phyloP scores from a whole-genome alignment of 2,329 filamentous ascomycete species.

The Colletotrichum neosansevieriae region DNA sequence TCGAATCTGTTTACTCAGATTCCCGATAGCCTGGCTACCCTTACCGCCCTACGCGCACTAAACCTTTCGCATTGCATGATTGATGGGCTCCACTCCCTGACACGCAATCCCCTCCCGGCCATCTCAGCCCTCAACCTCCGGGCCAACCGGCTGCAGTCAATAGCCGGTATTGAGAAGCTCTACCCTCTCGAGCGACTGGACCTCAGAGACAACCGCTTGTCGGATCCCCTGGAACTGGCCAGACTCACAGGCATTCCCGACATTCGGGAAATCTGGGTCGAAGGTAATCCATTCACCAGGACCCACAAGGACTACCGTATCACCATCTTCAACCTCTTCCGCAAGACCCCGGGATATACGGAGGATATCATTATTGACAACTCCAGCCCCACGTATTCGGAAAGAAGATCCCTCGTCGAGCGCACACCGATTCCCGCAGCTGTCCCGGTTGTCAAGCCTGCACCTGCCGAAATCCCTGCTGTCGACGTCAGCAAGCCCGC shows the following conservation, averaged over 20 bases:
- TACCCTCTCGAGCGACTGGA: slow-evolving; percentile 91
- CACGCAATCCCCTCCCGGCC: slow-evolving; percentile 87
- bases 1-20: slow-evolving; percentile 94
- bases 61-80: slow-evolving; percentile 99
- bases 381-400: slow-evolving; percentile 83
- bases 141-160: slow-evolving; percentile 85
- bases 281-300: slow-evolving; percentile 91
- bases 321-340: slow-evolving; percentile 96
- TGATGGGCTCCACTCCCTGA: slow-evolving; percentile 88
- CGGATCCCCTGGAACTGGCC: slow-evolving; percentile 92
- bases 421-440: slow-evolving; percentile 80
- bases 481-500: slow-evolving; percentile 77
- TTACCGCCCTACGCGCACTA: slow-evolving; percentile 89
- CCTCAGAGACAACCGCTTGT: slow-evolving; percentile 88
- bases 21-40: slow-evolving; percentile 86
- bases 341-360: slow-evolving; percentile 87
- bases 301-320: slow-evolving; percentile 88
- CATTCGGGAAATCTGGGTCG: slow-evolving; percentile 91
- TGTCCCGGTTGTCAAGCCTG: slow-evolving; percentile 82
- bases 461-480: slow-evolving; percentile 70
- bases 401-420: slow-evolving; percentile 87
- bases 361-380: slow-evolving; percentile 93
- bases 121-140: slow-evolving; percentile 94
- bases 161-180: slow-evolving; percentile 90
- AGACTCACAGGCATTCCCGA: slow-evolving; percentile 91